Evolutionary conservation across 805 yeast species (phyloP).

Genomic region (Nematodospora valgi): DNA sequence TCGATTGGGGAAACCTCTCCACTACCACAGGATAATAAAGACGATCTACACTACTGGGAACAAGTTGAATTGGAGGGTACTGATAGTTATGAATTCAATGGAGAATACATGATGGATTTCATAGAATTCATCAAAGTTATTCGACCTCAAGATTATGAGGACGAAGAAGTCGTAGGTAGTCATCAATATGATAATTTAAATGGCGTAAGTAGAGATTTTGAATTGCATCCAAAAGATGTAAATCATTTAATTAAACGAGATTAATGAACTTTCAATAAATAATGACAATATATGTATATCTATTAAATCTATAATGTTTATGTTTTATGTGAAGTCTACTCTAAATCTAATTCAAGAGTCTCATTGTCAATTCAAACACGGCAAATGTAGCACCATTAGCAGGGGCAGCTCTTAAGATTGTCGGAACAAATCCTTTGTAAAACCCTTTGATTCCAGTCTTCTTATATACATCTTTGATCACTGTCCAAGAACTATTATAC

Average conservation of each 20-base stretch:
- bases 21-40: constrained; percentile 4
- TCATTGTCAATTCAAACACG: constrained; percentile 87
- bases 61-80: constrained; percentile 33
- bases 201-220: too few relatives aligned
- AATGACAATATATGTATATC: constrained; percentile 3
- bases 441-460: constrained; percentile 74
- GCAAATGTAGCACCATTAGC: constrained; percentile 97
- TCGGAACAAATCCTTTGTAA: constrained; percentile 88
- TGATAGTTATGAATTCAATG: constrained; percentile 37
- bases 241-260: constrained; percentile 10
- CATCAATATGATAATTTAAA: background rate
- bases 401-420: constrained; percentile 94
- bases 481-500: constrained; percentile 58
- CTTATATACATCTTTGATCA: constrained; percentile 49
- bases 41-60: constrained; percentile 17
- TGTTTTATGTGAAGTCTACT: too few relatives aligned
- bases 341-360: constrained; percentile 43
- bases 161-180: constrained; percentile 10
- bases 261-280: constrained; percentile 1
- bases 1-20: too few relatives aligned
- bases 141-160: constrained; percentile 32
- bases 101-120: constrained; percentile 39
- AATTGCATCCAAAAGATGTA: constrained; percentile 8
- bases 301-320: background rate
- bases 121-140: constrained; percentile 37